Evolutionary conservation across 2,329 filamentous ascomycete species (phyloP).

Genomic region (Penicillium corylophilum): DNA sequence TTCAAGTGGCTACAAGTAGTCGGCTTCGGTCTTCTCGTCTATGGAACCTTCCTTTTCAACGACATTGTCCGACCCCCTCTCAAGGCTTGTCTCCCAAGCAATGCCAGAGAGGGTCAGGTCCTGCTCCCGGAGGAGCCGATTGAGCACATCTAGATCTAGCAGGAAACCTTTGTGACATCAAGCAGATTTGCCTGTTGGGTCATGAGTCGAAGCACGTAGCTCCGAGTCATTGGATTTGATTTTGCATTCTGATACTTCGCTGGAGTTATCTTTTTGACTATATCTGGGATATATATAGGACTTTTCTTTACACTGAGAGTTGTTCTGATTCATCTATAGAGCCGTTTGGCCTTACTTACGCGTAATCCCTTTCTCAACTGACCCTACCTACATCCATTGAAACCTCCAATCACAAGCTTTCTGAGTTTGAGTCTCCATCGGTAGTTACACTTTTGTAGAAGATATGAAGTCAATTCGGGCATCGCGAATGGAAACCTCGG

Average conservation of each 20-base stretch:
- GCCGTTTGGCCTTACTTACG: background rate
- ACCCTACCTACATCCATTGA: background rate
- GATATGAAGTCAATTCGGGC: background rate
- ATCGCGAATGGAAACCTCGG: background rate
- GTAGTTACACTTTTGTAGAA: background rate
- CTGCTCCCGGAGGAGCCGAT: conserved; percentile 80
- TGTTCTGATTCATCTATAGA: background rate
- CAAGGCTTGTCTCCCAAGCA: conserved; percentile 60
- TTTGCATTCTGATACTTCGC: background rate
- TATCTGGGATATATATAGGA: background rate
- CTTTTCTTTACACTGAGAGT: background rate
- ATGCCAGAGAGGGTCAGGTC: conserved; percentile 52
- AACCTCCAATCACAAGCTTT: background rate
- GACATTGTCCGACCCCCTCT: conserved; percentile 84
- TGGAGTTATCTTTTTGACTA: background rate
- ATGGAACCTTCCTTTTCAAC: conserved; percentile 96
- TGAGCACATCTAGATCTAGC: conserved; percentile 58
- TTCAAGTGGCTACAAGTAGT: conserved; percentile 96
- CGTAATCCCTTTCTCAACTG: background rate
- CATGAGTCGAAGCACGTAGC: background rate
- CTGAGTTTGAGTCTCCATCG: background rate
- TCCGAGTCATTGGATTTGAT: background rate
- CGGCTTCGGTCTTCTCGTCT: conserved; percentile 86
- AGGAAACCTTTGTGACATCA: background rate
- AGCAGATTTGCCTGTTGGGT: background rate